phyloP scores from a whole-genome alignment of 2,329 filamentous ascomycete genomes.

The Tolypocladium pustulatum region DNA sequence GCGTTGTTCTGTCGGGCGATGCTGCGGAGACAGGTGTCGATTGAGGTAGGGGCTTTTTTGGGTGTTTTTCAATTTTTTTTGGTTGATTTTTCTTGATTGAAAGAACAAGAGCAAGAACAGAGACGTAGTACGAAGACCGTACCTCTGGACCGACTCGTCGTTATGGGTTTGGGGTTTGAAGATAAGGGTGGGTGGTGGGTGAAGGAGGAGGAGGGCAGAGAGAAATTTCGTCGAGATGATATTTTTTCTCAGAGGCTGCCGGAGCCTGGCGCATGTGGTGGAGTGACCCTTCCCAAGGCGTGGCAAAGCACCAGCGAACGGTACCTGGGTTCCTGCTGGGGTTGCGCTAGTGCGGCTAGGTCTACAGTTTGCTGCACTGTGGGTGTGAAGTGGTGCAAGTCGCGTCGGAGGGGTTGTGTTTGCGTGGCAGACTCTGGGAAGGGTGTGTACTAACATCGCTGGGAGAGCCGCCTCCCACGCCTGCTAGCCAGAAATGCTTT shows the following conservation, averaged over 20 bases:
- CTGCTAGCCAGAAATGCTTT: not conserved
- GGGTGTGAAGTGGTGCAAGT: not conserved
- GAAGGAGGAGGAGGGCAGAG: conserved; percentile 23
- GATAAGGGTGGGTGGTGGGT: conserved; percentile 38
- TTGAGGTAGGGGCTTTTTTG: conserved; percentile 45
- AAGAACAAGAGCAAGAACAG: conserved; percentile 47
- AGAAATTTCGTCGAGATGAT: conserved; percentile 25
- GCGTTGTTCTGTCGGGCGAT: conserved; percentile 14
- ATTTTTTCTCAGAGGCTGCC: conserved; percentile 20
- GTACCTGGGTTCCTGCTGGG: not conserved
- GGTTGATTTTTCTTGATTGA: conserved; percentile 39
- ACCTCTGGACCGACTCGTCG: conserved; percentile 43
- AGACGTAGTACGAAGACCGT: conserved; percentile 48
- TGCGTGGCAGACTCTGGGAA: not conserved
- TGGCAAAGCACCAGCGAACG: not conserved
- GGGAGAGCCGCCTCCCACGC: not conserved
- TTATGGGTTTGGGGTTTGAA: conserved; percentile 30
- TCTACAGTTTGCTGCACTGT: not conserved
- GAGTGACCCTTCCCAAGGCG: conserved; percentile 8
- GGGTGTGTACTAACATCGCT: not conserved
- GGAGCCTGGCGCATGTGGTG: conserved; percentile 3
- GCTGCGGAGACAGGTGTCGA: conserved; percentile 17
- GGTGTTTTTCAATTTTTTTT: conserved; percentile 52
- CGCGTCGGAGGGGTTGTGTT: not conserved
- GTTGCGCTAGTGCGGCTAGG: not conserved